Conservation (phyloP, 2,329 filamentous ascomycete species). For the Pseudocercospora vitis region DNA sequence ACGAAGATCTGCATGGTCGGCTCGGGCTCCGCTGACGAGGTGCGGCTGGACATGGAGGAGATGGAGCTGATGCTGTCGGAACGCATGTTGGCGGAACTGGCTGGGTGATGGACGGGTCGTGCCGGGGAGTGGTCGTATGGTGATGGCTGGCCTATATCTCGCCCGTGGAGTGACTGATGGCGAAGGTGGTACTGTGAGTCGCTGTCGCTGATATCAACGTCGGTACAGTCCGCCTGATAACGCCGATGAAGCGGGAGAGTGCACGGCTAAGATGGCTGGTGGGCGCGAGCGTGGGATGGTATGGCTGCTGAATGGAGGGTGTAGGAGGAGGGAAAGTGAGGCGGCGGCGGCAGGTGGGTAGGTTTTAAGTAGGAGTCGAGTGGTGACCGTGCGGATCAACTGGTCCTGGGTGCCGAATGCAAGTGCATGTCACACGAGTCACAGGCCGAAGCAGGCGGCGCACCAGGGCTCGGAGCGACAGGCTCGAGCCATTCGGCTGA, state of each 20-base stretch:
- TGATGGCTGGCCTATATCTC: neutral
- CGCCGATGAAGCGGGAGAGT: neutral
- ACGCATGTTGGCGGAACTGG: conserved; percentile 39
- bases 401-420: neutral
- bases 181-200: neutral
- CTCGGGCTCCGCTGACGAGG: conserved; percentile 45
- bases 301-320: neutral
- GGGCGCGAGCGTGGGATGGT: neutral
- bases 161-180: neutral
- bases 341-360: neutral
- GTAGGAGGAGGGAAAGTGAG: neutral
- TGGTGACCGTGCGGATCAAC: neutral
- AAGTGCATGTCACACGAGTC: neutral
- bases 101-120: neutral
- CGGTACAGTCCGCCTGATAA: neutral
- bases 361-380: neutral
- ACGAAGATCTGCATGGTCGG: conserved; percentile 63
- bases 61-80: conserved; percentile 45
- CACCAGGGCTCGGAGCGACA: too few species aligned
- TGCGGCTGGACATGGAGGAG: conserved; percentile 37
- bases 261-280: neutral
- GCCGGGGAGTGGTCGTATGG: neutral
- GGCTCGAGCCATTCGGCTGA: too few species aligned
- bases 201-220: neutral
- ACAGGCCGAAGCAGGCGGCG: too few species aligned